Conservation (phyloP, 2,329 filamentous ascomycete genomes). For the Neophaeococcomyces mojaviensis region DNA sequence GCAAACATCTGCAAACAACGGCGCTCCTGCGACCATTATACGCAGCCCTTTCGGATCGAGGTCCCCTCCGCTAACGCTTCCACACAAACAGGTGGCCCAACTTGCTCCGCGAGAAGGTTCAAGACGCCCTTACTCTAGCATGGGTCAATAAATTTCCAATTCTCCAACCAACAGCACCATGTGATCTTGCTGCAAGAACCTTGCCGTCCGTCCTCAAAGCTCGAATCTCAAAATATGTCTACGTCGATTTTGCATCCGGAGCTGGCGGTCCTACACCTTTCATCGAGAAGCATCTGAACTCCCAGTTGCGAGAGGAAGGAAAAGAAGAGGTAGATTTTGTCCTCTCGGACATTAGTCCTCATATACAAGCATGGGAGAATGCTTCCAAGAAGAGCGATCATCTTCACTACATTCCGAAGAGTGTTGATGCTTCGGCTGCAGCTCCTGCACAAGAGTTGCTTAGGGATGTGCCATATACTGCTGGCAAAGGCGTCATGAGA, state of each 20-base stretch:
- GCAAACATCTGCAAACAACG: neutral
- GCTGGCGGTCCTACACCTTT: conserved; percentile 62
- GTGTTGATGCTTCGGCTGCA: conserved; percentile 59
- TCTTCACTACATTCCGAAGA: conserved; percentile 51
- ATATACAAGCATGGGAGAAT: conserved; percentile 52
- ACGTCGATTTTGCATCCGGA: conserved; percentile 71
- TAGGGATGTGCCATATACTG: conserved; percentile 22
- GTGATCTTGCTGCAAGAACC: conserved; percentile 51
- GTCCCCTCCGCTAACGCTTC: too few relatives aligned
- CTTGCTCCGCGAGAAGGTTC: conserved; percentile 50
- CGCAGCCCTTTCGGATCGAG: too few relatives aligned
- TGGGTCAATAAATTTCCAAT: conserved; percentile 56
- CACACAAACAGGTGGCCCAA: conserved; percentile 61
- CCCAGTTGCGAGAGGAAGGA: conserved; percentile 17
- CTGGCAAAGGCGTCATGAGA: conserved; percentile 52
- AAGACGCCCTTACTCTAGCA: conserved; percentile 56
- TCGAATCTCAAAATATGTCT: conserved; percentile 48
- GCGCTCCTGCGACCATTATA: too few relatives aligned
- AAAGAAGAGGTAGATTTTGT: conserved; percentile 46
- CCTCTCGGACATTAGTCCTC: conserved; percentile 60
- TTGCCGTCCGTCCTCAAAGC: conserved; percentile 46
- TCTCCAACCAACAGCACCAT: conserved; percentile 51
- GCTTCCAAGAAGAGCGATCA: conserved; percentile 47
- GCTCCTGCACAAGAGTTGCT: conserved; percentile 40
- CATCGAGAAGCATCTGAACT: conserved; percentile 55